Base-by-base conservation (phyloP, 192 early-diverging fungal genomes). In the Podila horticola region DNA sequence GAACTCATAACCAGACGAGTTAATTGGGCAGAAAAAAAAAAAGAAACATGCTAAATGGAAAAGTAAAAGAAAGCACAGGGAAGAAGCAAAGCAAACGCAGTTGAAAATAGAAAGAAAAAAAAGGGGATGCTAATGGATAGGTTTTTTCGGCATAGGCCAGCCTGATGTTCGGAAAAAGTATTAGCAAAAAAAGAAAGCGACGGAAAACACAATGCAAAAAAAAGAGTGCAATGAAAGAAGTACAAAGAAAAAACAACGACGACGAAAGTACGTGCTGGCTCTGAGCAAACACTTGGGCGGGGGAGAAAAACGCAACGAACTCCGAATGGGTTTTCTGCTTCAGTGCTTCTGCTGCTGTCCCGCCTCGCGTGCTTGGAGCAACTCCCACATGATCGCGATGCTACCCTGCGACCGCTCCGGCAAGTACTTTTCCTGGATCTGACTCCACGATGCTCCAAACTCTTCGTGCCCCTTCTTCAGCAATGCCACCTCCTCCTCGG, bases 341-440 rank as follows among this genome's bases (percentile, higher is more conserved):
- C 52, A 55, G 9, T 69, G 74, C 48, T 69, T 62, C 17, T 66
- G 67, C 34, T 58, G 64, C 15, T 71, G 64, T 20, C 71, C 75
- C 20, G 71, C 65, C 26, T 81, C 76, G 15, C 71, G 64, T 8
- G 70, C 49, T 61, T 69, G 76, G n/a, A 81, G 55, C 15, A 81
- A 64, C 8, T 55, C 67, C 76, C 76, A 81, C 76, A 81, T 81
- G 66, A 81, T 81, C 22, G 76, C 72, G 30, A 81, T 81, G 0
- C 76, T 70, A 2, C 76, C 76, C 17, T 81, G 76, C 0, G 76
- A 81, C 20, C 76, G 64, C 38, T 81, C 76, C 1, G 76, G 76
- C 34, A 79, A 55, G 24, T 81, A 81, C 64, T 81, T 81, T 69
- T 81, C 76, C 55, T 81, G 76, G 51, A 81, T 81, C 62, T 73